A percentile compares a stretch with the other conserved stretches of the same genome.
Evolutionary conservation across 129 eudicot species (phyloP).

Genomic region (Helichrysum umbraculigerum): DNA sequence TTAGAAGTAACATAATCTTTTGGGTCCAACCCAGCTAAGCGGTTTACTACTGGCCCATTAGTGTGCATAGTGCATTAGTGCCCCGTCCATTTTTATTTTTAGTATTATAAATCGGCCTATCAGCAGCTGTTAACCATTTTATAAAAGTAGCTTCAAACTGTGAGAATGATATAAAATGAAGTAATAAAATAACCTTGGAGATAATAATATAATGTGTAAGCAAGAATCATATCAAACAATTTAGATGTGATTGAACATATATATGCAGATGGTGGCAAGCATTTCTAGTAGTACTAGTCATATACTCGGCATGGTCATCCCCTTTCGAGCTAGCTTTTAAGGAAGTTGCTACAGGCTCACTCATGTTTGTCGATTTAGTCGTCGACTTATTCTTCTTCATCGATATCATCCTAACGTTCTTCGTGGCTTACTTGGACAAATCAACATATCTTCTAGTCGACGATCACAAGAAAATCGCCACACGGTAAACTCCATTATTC

Average conservation of each 20-base stretch:
- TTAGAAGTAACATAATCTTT: too few relatives aligned
- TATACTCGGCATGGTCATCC: conserved; percentile 92
- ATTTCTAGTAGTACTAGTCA: conserved; percentile 71
- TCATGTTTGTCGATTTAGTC: conserved; percentile 57
- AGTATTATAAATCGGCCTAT: not conserved
- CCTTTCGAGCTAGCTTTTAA: conserved; percentile 83
- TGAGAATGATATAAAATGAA: too few relatives aligned
- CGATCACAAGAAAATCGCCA: conserved; percentile 68
- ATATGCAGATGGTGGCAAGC: conserved; percentile 82
- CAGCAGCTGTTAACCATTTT: too few relatives aligned
- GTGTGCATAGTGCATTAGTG: too few relatives aligned
- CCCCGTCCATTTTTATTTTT: too few relatives aligned
- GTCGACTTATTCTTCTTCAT: conserved; percentile 66
- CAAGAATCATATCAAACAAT: not conserved
- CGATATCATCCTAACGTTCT: conserved; percentile 76
- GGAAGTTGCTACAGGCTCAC: conserved; percentile 56
- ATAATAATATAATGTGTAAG: too few relatives aligned
- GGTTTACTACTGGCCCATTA: not conserved
- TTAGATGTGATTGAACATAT: not conserved
- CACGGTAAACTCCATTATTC: conserved; percentile 38
- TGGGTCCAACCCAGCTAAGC: not conserved
- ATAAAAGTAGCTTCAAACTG: not conserved
- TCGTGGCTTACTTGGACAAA: conserved; percentile 75
- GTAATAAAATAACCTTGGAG: too few relatives aligned
- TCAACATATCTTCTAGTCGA: conserved; percentile 77